These are phyloP conservation scores for Rhizopogon rudus DNA, from an alignment of 768 basidiomycete species.

Conservation along the genomic window DNA sequence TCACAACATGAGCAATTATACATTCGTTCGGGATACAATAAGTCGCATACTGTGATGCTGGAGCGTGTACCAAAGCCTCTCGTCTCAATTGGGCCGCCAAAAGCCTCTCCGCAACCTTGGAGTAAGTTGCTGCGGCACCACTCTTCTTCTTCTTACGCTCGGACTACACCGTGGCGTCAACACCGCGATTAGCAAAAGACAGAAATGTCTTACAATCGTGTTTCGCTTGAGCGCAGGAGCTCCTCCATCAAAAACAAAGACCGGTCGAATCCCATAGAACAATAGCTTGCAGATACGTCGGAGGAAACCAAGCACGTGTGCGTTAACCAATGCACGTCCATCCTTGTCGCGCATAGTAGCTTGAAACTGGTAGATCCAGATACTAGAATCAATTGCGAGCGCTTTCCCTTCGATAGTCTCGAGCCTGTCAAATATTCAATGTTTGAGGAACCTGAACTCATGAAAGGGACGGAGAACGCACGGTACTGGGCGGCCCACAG, in stretches of 20 bases:
- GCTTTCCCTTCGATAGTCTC: slow-evolving; percentile 94
- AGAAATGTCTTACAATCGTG: slow-evolving; percentile 64
- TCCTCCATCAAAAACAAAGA: slow-evolving; percentile 98
- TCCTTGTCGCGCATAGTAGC: slow-evolving; percentile 99
- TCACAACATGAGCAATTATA: not conserved
- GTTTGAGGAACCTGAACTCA: slow-evolving; percentile 4
- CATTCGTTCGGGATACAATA: not conserved
- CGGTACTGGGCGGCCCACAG: slow-evolving; percentile 94
- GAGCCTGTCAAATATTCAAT: slow-evolving; percentile 45
- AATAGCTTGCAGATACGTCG: slow-evolving; percentile 90
- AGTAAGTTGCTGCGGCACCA: slow-evolving; percentile 84
- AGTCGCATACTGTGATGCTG: slow-evolving; percentile 36
- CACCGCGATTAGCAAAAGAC: not conserved
- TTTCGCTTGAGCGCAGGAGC: slow-evolving; percentile 85
- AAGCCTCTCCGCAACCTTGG: slow-evolving; percentile 83
- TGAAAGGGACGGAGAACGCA: slow-evolving; percentile 32
- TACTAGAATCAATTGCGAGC: slow-evolving; percentile 97
- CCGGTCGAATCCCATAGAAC: slow-evolving; percentile 97
- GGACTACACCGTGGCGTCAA: slow-evolving; percentile 40
- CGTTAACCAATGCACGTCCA: slow-evolving; percentile 84
- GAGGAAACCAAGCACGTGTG: slow-evolving; percentile 88
- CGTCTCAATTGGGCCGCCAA: slow-evolving; percentile 91
- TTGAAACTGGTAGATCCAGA: slow-evolving; percentile 99
- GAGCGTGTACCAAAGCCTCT: slow-evolving; percentile 71
- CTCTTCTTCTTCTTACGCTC: slow-evolving; percentile 89